A percentile compares a stretch with the other conserved stretches of the same genome.
Conservation (phyloP, 768 basidiomycete genomes). For the Pleurotus giganteus region DNA sequence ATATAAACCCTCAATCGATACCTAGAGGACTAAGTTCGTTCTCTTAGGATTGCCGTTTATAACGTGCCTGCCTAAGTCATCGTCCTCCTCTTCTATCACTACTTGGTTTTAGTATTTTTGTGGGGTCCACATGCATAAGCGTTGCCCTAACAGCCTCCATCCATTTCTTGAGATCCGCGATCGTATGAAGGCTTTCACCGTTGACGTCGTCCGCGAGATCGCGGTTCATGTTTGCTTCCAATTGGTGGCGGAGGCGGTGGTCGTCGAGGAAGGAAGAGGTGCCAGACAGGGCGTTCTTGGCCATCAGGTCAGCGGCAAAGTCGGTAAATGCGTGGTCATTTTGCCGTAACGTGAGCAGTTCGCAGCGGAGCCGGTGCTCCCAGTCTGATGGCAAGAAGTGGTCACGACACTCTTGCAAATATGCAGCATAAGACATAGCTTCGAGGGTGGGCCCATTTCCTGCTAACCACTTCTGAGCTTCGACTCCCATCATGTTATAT, state of each 20-base stretch:
- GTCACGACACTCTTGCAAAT: neutral
- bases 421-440: neutral
- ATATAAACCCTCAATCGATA: too few species aligned
- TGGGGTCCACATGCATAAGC: too few species aligned
- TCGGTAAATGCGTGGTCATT: neutral
- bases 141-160: too few species aligned
- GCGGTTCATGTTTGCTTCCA: neutral
- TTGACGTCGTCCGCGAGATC: neutral
- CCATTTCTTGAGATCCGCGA: neutral
- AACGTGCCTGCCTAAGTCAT: too few species aligned
- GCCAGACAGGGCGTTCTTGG: neutral
- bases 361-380: too few species aligned
- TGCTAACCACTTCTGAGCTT: neutral
- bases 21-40: too few species aligned
- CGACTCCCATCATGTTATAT: neutral
- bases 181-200: neutral
- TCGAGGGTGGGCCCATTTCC: neutral
- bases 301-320: neutral
- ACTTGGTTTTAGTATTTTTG: too few species aligned
- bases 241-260: neutral
- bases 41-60: too few species aligned
- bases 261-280: neutral
- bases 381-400: too few species aligned
- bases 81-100: too few species aligned
- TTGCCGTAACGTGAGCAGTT: too few species aligned